These are phyloP conservation scores for Castanospermum australe DNA, from an alignment of 306 rosid species.

Conservation along the genomic window DNA sequence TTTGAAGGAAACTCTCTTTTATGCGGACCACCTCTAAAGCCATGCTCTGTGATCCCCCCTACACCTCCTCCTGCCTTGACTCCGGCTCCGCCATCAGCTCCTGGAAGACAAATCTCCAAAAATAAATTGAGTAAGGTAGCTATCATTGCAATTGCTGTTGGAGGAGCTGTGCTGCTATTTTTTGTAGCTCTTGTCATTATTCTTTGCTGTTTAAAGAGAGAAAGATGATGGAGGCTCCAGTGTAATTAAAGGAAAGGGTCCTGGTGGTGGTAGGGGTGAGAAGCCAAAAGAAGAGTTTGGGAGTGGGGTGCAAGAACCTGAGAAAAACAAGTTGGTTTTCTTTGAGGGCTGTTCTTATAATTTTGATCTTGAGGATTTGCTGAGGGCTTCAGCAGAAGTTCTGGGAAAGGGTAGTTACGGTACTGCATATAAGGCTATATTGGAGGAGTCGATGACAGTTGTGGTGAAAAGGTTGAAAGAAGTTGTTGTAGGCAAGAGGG, in stretches of 20 bases:
- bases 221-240: slow-evolving; percentile 34
- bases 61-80: slow-evolving; percentile 49
- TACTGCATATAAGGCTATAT: slow-evolving; percentile 81
- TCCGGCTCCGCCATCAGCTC: slow-evolving; percentile 42
- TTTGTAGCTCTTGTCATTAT: slow-evolving; percentile 54
- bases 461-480: slow-evolving; percentile 90
- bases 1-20: slow-evolving; percentile 73
- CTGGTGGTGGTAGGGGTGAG: slow-evolving; percentile 69
- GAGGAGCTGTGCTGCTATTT: slow-evolving; percentile 58
- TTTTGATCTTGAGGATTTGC: slow-evolving; percentile 85
- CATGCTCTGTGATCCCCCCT: slow-evolving; percentile 52
- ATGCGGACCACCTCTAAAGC: slow-evolving; percentile 75
- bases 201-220: slow-evolving; percentile 62
- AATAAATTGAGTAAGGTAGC: slow-evolving; percentile 55
- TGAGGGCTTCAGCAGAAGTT: slow-evolving; percentile 89
- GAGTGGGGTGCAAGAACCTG: slow-evolving; percentile 88
- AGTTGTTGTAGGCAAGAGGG: slow-evolving; percentile 79
- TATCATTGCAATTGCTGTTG: slow-evolving; percentile 81
- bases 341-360: slow-evolving; percentile 86
- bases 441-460: slow-evolving; percentile 79
- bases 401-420: slow-evolving; percentile 90
- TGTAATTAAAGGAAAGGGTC: slow-evolving; percentile 59
- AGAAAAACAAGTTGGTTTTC: slow-evolving; percentile 84
- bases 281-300: slow-evolving; percentile 88
- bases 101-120: slow-evolving; percentile 45